These are phyloP conservation scores for Cystobasidium slooffiae DNA, from an alignment of 1,284 basidiomycete genomes.

Conservation along the genomic window DNA sequence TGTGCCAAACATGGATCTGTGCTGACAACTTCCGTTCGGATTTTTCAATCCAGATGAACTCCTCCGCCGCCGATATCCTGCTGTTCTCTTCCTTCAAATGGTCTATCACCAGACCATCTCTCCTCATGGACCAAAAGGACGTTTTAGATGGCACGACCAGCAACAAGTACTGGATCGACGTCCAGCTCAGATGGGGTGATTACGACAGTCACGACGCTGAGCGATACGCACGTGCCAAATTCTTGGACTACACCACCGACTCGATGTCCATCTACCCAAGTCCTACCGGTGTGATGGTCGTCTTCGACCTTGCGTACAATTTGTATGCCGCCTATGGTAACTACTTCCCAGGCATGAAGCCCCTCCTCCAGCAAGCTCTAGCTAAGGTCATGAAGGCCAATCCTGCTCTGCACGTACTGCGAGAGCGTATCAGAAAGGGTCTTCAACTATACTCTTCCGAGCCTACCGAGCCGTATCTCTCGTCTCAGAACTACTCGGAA, in stretches of 20 bases:
- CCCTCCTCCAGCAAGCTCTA: conserved; percentile 83
- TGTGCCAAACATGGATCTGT: conserved; percentile 69
- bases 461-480: conserved; percentile 98
- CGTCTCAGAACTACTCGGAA: conserved; percentile 71
- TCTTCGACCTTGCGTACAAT: conserved; percentile 98
- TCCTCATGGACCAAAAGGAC: conserved; percentile 95
- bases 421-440: conserved; percentile 98
- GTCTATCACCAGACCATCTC: conserved; percentile 95
- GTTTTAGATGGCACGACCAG: conserved; percentile 94
- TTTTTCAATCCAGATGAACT: conserved; percentile 38
- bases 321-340: conserved; percentile 99
- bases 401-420: conserved; percentile 95
- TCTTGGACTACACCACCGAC: conserved; percentile 81
- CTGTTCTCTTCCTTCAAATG: conserved; percentile 90
- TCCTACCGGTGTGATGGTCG: conserved; percentile 96
- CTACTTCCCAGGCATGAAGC: conserved; percentile 84
- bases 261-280: conserved; percentile 84
- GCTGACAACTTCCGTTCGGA: background rate
- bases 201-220: conserved; percentile 99
- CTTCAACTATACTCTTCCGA: conserved; percentile 98
- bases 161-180: conserved; percentile 99
- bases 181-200: conserved; percentile 96
- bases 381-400: conserved; percentile 99
- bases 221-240: conserved; percentile 95
- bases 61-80: conserved; percentile 89